These are phyloP conservation scores for Exophiala bonariae DNA, from an alignment of 2,329 filamentous ascomycete species.

Conservation along the genomic window DNA sequence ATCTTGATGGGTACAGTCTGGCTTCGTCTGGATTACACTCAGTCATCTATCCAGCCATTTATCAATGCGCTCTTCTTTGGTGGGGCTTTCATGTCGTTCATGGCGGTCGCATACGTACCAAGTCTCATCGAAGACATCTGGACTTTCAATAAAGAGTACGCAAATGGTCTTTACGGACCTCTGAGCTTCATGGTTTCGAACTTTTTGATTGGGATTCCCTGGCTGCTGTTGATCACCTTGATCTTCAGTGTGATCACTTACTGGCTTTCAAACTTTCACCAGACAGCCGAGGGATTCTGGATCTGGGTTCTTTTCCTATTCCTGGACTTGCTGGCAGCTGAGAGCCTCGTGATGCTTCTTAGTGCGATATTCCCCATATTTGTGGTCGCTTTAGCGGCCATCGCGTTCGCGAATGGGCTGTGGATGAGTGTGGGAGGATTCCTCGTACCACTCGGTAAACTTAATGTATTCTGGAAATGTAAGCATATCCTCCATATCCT, in stretches of 20 bases:
- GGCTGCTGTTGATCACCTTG: constrained; percentile 73
- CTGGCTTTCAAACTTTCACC: constrained; percentile 76
- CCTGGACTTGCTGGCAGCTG: constrained; percentile 77
- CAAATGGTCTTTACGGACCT: constrained; percentile 78
- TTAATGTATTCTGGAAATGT: constrained; percentile 77
- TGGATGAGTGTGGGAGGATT: constrained; percentile 90
- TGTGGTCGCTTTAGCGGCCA: constrained; percentile 74
- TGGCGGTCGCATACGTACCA: constrained; percentile 83
- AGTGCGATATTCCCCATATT: constrained; percentile 74
- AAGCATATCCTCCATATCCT: background rate
- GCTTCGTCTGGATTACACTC: constrained; percentile 67
- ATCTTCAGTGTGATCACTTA: constrained; percentile 76
- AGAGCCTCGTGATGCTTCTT: constrained; percentile 77
- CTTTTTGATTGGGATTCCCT: constrained; percentile 79
- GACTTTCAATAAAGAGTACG: constrained; percentile 73
- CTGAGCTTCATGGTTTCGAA: constrained; percentile 73
- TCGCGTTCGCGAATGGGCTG: constrained; percentile 81
- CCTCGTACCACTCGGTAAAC: constrained; percentile 67
- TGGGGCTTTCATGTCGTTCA: constrained; percentile 75
- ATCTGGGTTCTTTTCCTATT: constrained; percentile 83
- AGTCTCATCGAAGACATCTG: constrained; percentile 76
- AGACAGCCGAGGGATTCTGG: constrained; percentile 67
- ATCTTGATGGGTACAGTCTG: constrained; percentile 65
- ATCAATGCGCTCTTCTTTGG: constrained; percentile 81
- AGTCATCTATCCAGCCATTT: constrained; percentile 75